Conservation (phyloP, 208 protist genomes). For the Trypanosoma vivax region DNA sequence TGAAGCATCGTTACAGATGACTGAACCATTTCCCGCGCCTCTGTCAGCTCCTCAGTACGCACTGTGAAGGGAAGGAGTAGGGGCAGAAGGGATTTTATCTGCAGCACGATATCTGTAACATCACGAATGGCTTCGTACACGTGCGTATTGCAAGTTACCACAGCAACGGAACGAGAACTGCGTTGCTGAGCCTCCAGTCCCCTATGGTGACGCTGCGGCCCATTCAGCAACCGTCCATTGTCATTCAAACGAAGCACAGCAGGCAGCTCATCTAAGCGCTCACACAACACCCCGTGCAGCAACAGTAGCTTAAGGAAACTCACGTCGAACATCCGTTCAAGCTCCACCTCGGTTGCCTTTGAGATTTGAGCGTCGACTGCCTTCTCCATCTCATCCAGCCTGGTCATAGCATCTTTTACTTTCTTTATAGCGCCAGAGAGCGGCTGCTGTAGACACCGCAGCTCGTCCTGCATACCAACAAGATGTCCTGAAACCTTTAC, state of each 20-base stretch:
- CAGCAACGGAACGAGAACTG: not conserved
- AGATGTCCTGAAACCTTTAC: conserved; percentile 63
- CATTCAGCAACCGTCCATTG: not conserved
- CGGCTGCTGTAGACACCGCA: conserved; percentile 57
- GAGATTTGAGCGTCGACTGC: conserved; percentile 37
- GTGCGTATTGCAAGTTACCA: conserved; percentile 7
- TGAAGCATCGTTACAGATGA: conserved; percentile 7
- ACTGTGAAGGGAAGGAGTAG: conserved; percentile 13
- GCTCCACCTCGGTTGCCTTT: conserved; percentile 40
- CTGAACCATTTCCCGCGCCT: conserved; percentile 10
- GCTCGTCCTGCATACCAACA: conserved; percentile 67
- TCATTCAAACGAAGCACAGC: not conserved
- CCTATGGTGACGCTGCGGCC: not conserved
- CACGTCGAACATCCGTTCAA: conserved; percentile 57
- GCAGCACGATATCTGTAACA: conserved; percentile 13
- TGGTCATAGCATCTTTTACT: conserved; percentile 26
- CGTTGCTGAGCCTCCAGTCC: not conserved
- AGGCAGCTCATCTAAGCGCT: conserved; percentile 32
- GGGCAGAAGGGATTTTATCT: conserved; percentile 10
- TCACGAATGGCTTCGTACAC: conserved; percentile 4
- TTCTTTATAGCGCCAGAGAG: conserved; percentile 43
- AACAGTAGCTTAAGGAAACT: conserved; percentile 43
- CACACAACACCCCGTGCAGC: conserved; percentile 52
- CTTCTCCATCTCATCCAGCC: conserved; percentile 29
- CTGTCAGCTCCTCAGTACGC: conserved; percentile 19